These are phyloP conservation scores for Yamadazyma aaseri DNA, from an alignment of 1,139 yeast genomes.

Conservation along the genomic window DNA sequence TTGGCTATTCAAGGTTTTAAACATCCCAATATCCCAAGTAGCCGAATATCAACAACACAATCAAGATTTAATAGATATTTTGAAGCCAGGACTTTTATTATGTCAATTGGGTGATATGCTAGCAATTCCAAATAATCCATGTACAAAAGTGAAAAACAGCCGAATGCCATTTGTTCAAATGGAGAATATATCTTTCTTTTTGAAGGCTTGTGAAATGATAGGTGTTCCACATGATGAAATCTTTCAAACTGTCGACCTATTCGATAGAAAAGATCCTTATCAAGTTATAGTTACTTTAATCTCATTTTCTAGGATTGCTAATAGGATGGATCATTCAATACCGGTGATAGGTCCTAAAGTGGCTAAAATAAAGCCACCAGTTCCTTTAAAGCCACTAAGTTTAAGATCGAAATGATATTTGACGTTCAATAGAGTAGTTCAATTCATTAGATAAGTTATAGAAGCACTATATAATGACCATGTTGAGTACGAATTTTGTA, in stretches of 20 bases:
- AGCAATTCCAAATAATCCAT: slow-evolving; percentile 40
- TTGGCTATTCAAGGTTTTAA: slow-evolving; percentile 46
- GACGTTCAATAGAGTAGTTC: too few relatives aligned
- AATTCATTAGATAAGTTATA: not conserved
- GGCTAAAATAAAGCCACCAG: slow-evolving; percentile 33
- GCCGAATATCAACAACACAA: slow-evolving; percentile 13
- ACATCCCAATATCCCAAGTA: slow-evolving; percentile 15
- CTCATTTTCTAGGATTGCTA: slow-evolving; percentile 60
- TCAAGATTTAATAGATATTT: slow-evolving; percentile 44
- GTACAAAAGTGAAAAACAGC: slow-evolving; percentile 54
- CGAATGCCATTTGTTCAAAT: slow-evolving; percentile 82
- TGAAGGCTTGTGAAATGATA: slow-evolving; percentile 54
- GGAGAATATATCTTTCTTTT: slow-evolving; percentile 81
- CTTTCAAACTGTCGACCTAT: slow-evolving; percentile 80
- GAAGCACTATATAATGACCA: too few relatives aligned
- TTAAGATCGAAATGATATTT: slow-evolving; percentile 11
- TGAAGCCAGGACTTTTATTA: slow-evolving; percentile 66
- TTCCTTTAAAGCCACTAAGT: slow-evolving; percentile 36
- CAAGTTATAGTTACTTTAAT: slow-evolving; percentile 73
- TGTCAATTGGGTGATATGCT: slow-evolving; percentile 48
- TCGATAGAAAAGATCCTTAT: slow-evolving; percentile 71
- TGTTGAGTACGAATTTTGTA: too few relatives aligned
- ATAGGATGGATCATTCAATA: slow-evolving; percentile 32
- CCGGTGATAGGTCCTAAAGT: slow-evolving; percentile 38
- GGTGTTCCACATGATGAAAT: slow-evolving; percentile 84